These are phyloP conservation scores for Halteria grandinella DNA, from an alignment of 73 alveolate species.

Conservation along the genomic window DNA sequence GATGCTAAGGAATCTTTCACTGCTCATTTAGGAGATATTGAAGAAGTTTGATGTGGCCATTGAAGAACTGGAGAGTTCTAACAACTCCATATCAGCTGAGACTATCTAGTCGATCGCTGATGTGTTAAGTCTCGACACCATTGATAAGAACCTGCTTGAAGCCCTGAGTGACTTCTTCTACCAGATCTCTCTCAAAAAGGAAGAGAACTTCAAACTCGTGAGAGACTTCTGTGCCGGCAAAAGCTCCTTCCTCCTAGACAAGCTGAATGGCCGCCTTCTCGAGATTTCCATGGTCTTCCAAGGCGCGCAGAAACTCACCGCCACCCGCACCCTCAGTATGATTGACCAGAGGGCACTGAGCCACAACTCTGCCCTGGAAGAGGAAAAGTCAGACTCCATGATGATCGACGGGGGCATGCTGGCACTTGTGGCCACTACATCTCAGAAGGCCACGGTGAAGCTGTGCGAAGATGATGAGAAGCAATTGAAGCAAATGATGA, in stretches of 20 bases:
- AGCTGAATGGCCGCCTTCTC: slow-evolving; percentile 1
- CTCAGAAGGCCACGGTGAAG: background rate
- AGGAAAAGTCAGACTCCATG: too few relatives aligned
- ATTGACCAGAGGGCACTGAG: background rate
- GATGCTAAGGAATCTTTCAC: slow-evolving; percentile 18
- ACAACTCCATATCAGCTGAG: slow-evolving; percentile 9
- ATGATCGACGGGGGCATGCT: background rate
- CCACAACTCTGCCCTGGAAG: background rate
- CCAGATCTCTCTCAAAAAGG: slow-evolving; percentile 19
- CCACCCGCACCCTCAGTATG: background rate
- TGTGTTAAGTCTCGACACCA: slow-evolving; percentile 9
- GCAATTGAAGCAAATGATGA: slow-evolving; percentile 21
- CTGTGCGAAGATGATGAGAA: slow-evolving; percentile 40
- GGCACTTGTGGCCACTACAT: background rate
- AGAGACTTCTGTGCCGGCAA: background rate
- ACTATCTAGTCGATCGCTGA: slow-evolving; percentile 38
- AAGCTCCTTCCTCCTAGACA: background rate
- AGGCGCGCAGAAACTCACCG: background rate
- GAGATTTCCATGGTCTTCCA: background rate
- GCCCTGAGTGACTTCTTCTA: slow-evolving; percentile 41
- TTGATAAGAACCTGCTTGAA: slow-evolving; percentile 25
- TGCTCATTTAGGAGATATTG: slow-evolving; percentile 31
- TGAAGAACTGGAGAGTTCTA: slow-evolving; percentile 9
- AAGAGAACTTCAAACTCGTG: slow-evolving; percentile 21
- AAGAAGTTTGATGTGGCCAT: slow-evolving; percentile 31